Conservation (phyloP, 1,284 basidiomycete species). For the Sphaerobolus stellatus region DNA sequence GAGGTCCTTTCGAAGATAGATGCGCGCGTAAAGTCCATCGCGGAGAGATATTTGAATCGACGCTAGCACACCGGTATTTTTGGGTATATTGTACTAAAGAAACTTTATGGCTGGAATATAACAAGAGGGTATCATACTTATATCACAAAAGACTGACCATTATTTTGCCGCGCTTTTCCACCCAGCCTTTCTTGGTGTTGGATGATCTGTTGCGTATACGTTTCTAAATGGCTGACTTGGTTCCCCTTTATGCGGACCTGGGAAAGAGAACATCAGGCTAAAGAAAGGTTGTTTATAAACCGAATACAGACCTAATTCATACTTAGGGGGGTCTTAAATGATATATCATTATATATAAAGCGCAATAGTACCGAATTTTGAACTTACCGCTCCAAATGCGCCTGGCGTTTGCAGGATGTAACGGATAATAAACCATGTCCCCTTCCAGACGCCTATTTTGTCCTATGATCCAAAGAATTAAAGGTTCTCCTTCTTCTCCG, state of each 20-base stretch:
- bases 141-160: too few relatives aligned
- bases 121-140: too few relatives aligned
- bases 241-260: too few relatives aligned
- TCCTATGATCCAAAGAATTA: conserved; percentile 21
- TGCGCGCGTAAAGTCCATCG: background rate
- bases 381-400: conserved; percentile 22
- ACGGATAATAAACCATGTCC: conserved; percentile 20
- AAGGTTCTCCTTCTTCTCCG: conserved; percentile 16
- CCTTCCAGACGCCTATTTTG: conserved; percentile 18
- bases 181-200: too few relatives aligned
- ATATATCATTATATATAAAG: background rate
- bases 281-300: too few relatives aligned
- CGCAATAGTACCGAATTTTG: background rate
- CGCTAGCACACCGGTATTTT: too few relatives aligned
- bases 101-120: too few relatives aligned
- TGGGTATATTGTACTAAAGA: too few relatives aligned
- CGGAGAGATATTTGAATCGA: background rate
- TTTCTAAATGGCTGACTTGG: too few relatives aligned
- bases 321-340: conserved; percentile 5
- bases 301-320: conserved; percentile 11
- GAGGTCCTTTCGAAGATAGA: background rate
- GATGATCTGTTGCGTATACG: too few relatives aligned
- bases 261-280: too few relatives aligned
- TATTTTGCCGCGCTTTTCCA: too few relatives aligned
- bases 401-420: conserved; percentile 14